Base-by-base conservation (phyloP, 1,139 yeast species). In the Candida labiduridarum region DNA sequence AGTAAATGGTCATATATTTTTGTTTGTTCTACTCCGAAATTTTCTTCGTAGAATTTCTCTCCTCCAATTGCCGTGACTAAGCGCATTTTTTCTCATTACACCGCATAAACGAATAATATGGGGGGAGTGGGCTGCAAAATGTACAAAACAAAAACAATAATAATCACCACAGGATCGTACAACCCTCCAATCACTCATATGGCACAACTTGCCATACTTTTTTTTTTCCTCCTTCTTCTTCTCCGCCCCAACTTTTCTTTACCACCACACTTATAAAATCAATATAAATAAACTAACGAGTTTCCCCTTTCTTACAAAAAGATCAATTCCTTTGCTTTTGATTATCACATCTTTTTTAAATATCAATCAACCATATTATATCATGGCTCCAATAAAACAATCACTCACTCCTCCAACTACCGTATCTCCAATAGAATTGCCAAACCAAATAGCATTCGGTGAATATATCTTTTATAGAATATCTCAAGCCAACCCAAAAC, bases 381-480 rank as follows among this genome's bases (percentile, higher is more conserved):
- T 6, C 33, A 44, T 44, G 46, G 41, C 46, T 27, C 46, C 46
- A 44, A 44, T 44, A 34, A 34, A 44, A 44, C 41, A 35, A 29
- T 35, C 46, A 11, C 25, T 36, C 19, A 25, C 46, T 25, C 41
- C 41, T 22, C 29, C 31, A 14, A 34, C 15, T 29, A 22, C n/a
- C 11, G 29, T 27, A 10, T 27, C 25, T 35, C 34, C 29, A 14
- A 16, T 14, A 14, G 35, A 35, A 25, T 25, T 51, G 7, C 54
- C 52, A 27, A 38, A 44, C n/a, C 44, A 50, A 18, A 67, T 72
- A 29, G 67, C 74, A 0, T 59, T 73, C 46, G 79, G 78, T 2
- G 77, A 73, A 55, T 74, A 72, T 54, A 57, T 74, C 19, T 72
- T 73, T 50, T 62, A 69, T 34, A 59, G 78, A 49, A 64, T 73